Base-by-base conservation (phyloP, 306 rosid species). In the Rosa lucieae region DNA sequence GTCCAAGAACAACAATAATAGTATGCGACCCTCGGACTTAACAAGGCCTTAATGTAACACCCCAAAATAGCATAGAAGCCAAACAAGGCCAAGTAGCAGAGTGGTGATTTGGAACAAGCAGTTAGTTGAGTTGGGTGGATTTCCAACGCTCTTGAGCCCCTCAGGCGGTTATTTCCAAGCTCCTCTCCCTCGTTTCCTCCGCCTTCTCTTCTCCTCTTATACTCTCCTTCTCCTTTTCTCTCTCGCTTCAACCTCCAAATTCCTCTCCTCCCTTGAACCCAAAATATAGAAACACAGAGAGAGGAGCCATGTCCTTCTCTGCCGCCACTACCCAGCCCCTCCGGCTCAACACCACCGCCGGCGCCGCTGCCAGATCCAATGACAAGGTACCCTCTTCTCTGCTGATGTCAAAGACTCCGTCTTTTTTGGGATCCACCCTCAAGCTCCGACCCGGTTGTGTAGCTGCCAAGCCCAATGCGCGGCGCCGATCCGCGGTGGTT, bases 401-500 rank as follows among this genome's bases (percentile, higher is more conserved):
- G 40, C 77, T 87, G 9, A 73, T 88, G 5, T 47, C 73, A 70
- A 61, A 70, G 78, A 12, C 78, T 75, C 70, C 89, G 65, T 77
- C 92, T 77, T 96, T 91, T 70, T 82, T 93, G 75, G 97, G 97
- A 90, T 91, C 98, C 79, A 73, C 86, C 23, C 86, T 66, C 61
- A 88, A 81, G 77, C 85, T 93, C 78, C 91, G 97, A 26, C 51
- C 77, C 83, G 74, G 63, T 77, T 63, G 89, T 82, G 42, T 80
- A 20, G 11, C 83, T 37, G 67, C 29, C 80, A 77, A 67, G 32
- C 70, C 65, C 74, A 76, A 12, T 15, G 23, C 83, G 8, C 85
- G 66, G 79, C 92, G 86, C 73, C 82, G 88, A 80, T 87, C 90
- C 70, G 77, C 82, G n/a, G 87, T 79, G 72, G 85, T 85, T 75